phyloP scores from a whole-genome alignment of 768 basidiomycete genomes.

The Chalciporus piperatus region DNA sequence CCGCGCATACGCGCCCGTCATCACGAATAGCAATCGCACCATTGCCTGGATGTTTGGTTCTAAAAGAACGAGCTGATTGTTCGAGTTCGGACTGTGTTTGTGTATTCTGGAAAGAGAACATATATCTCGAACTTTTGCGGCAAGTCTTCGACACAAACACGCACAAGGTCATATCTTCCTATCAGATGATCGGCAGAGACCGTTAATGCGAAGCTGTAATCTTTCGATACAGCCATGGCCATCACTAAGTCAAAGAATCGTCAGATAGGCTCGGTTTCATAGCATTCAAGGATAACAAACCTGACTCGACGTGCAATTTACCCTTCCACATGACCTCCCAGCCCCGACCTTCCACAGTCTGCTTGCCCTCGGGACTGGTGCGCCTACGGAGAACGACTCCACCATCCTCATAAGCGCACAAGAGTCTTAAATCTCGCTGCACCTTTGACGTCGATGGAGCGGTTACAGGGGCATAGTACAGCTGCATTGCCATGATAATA shows the following conservation, averaged over 20 bases:
- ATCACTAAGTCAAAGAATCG: conserved; percentile 53
- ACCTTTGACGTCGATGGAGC: conserved; percentile 33
- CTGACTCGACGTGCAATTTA: conserved; percentile 69
- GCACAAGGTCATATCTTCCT: conserved; percentile 59
- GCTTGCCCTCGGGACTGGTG: conserved; percentile 32
- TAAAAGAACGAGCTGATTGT: conserved; percentile 35
- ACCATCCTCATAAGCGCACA: conserved; percentile 86
- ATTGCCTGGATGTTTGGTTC: conserved; percentile 81
- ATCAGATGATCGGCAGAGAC: conserved; percentile 85
- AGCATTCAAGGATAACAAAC: conserved; percentile 37
- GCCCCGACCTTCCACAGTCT: conserved; percentile 62
- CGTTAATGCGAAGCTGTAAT: conserved; percentile 61
- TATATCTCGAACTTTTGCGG: not conserved
- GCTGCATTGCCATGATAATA: conserved; percentile 85
- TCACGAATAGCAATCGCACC: conserved; percentile 69
- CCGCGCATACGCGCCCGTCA: conserved; percentile 76
- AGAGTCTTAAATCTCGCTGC: conserved; percentile 49
- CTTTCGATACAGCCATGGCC: conserved; percentile 73
- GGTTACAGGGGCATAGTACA: conserved; percentile 41
- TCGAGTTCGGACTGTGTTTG: conserved; percentile 15
- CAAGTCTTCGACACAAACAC: conserved; percentile 6
- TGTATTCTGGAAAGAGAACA: conserved; percentile 1
- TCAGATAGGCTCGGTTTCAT: not conserved
- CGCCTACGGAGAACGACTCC: conserved; percentile 69
- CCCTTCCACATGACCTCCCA: conserved; percentile 71